Base-by-base conservation (phyloP, 1,284 basidiomycete species). In the Melampsora abietis-canadensis region DNA sequence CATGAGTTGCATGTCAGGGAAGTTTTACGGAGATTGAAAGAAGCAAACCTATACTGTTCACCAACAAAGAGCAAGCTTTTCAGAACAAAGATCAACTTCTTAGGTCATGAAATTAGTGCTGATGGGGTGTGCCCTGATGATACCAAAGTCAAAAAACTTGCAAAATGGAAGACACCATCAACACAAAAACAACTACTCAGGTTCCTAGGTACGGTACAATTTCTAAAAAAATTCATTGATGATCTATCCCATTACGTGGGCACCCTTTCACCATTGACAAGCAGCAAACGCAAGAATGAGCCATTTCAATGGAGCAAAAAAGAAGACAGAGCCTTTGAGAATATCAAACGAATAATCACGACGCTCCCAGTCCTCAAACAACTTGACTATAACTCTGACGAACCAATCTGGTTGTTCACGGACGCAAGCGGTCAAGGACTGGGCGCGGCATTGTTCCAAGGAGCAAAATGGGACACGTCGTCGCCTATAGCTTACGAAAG, bases 131-230 rank as follows among this genome's bases (percentile, higher is more conserved):
- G 79, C 21, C 78, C 82, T 0, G 83, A 85, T 62, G 65, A 78
- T 0, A 5, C n/a, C 7, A 84, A 85, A 75, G 75, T 81, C 2
- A 78, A 82, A 2, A 62, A 77, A 1, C 80, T 85, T 4, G 34
- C 80, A 0, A 63, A 82, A 7, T 86, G 84, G 85, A 34, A 34
- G 34, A 34, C 34, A 34, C 82, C 81, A 0, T 34, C 14, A 0
- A 83, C 83, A 0, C 68, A 54, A 0, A 79, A 76, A 0, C 80
- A 84, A 17, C 81, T 84, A 0, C 75, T 78, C 0, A 68, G 79
- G 0, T 85, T 85, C 76, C 75, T 86, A 0, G 84, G 84, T 0
- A 76, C 85, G 0, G 81, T 83, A 0, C 73, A 81, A 0, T 86
- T 83, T 65, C 72, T 85, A 4, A 77, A 79, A 0, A 61, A 77